Percentiles rank a stretch among this genome's conserved stretches.
Conservation (phyloP, 306 rosid species). For the Prunus mume region DNA sequence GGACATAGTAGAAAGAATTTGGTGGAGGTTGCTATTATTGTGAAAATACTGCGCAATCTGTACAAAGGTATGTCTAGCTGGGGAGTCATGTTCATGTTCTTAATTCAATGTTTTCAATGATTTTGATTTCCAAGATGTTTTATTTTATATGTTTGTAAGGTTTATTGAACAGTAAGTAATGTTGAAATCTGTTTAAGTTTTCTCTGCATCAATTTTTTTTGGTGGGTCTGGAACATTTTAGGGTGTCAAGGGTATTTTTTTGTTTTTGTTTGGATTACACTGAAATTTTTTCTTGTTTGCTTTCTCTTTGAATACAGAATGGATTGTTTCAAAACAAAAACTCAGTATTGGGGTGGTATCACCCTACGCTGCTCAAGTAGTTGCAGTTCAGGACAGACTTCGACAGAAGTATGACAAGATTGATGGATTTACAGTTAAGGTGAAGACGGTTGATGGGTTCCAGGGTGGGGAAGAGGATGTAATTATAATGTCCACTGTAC, state of each 20-base stretch:
- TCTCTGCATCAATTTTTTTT: not conserved
- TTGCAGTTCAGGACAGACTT: slow-evolving; percentile 45
- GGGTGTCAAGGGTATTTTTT: not conserved
- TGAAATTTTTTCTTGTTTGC: not conserved
- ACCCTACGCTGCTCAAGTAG: slow-evolving; percentile 89
- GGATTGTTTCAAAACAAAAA: slow-evolving; percentile 38
- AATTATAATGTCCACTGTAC: slow-evolving; percentile 68
- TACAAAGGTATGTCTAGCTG: slow-evolving; percentile 43
- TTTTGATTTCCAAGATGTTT: not conserved
- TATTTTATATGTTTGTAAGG: not conserved
- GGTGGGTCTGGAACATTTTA: not conserved
- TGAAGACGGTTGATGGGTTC: slow-evolving; percentile 69
- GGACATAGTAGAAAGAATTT: slow-evolving; percentile 65
- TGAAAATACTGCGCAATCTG: slow-evolving; percentile 46
- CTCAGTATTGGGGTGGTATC: slow-evolving; percentile 65
- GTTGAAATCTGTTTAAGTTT: not conserved
- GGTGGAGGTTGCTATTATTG: slow-evolving; percentile 65
- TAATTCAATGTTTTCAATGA: not conserved
- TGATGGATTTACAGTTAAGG: slow-evolving; percentile 62
- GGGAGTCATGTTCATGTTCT: not conserved
- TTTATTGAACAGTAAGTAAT: not conserved
- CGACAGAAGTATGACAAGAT: slow-evolving; percentile 35
- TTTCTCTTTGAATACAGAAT: slow-evolving; percentile 32
- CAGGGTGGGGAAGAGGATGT: slow-evolving; percentile 85
- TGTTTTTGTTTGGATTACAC: not conserved